phyloP scores from a whole-genome alignment of 192 early-diverging fungal genomes.

The Podila horticola region DNA sequence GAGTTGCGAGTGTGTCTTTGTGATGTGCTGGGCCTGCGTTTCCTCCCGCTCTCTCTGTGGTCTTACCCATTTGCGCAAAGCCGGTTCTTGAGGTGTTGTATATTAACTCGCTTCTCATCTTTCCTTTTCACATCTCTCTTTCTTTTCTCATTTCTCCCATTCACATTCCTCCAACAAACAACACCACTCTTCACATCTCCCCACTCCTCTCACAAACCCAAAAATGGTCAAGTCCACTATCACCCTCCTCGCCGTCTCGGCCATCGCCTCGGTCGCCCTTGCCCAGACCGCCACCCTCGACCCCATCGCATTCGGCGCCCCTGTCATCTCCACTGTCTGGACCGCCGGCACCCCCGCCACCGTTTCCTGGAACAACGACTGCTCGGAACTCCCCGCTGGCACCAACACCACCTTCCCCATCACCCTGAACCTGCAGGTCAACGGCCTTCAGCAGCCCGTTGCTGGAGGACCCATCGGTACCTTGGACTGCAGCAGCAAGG shows the following conservation, averaged over 20 bases:
- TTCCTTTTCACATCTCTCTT: conserved; percentile 5
- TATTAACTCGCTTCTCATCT: neutral
- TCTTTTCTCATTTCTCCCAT: conserved; percentile 20
- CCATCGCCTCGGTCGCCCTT: conserved; percentile 16
- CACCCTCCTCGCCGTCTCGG: conserved; percentile 13
- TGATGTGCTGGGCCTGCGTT: no score
- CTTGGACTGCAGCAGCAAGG: conserved; percentile 17
- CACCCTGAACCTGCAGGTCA: conserved; percentile 6
- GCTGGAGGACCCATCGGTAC: conserved; percentile 9
- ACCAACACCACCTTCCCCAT: conserved; percentile 21
- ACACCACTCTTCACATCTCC: conserved; percentile 21
- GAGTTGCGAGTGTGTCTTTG: neutral
- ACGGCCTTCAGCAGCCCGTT: conserved; percentile 5
- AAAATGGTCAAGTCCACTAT: conserved; percentile 23
- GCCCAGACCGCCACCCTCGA: conserved; percentile 13
- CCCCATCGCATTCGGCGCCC: conserved; percentile 5
- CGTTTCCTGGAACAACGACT: conserved; percentile 24
- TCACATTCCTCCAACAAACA: neutral
- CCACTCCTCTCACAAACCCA: conserved; percentile 3
- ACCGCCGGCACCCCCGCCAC: conserved; percentile 5
- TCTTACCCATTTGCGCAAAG: neutral
- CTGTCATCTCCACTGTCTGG: conserved; percentile 20
- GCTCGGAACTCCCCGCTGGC: neutral
- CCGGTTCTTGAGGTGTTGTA: neutral
- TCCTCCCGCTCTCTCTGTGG: neutral